Percentiles rank a stretch among this genome's conserved stretches.
Conservation (phyloP, 306 rosid genomes). For the Prunus dulcis region DNA sequence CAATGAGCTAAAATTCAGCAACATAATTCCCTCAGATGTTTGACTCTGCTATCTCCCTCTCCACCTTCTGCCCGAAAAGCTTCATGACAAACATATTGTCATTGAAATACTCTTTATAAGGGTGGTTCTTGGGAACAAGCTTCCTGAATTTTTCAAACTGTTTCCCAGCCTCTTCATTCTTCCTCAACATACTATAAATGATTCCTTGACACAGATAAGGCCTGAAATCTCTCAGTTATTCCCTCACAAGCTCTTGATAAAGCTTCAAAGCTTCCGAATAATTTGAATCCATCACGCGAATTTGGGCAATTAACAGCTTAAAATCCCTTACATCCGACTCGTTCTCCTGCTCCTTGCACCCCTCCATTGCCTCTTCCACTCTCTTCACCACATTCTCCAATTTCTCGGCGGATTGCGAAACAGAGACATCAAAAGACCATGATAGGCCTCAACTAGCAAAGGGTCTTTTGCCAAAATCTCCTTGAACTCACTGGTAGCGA, state of each 20-base stretch:
- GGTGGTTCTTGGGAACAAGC: slow-evolving; percentile 81
- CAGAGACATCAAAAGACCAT: slow-evolving; percentile 61
- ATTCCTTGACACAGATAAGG: slow-evolving; percentile 86
- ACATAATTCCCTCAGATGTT: slow-evolving; percentile 34
- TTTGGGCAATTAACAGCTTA: slow-evolving; percentile 79
- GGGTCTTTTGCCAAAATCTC: slow-evolving; percentile 53
- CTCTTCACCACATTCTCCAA: slow-evolving; percentile 36
- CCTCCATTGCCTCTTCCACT: slow-evolving; percentile 48
- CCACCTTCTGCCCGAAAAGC: slow-evolving; percentile 44
- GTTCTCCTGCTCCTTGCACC: slow-evolving; percentile 41
- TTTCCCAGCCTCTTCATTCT: slow-evolving; percentile 71
- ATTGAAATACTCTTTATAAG: slow-evolving; percentile 66
- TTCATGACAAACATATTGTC: slow-evolving; percentile 66
- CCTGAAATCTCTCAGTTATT: slow-evolving; percentile 83
- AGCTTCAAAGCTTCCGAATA: slow-evolving; percentile 62
- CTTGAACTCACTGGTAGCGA: slow-evolving; percentile 53
- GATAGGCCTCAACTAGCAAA: slow-evolving; percentile 58
- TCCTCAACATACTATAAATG: slow-evolving; percentile 65
- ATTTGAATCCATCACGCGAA: slow-evolving; percentile 63
- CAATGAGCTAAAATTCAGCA: not conserved
- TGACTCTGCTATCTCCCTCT: slow-evolving; percentile 33
- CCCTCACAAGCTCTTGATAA: slow-evolving; percentile 69
- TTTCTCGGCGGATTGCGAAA: slow-evolving; percentile 32
- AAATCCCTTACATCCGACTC: slow-evolving; percentile 70
- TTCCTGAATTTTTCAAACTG: slow-evolving; percentile 66